Conservation (phyloP, 805 yeast genomes). For the Nakazawaea pomicola region DNA sequence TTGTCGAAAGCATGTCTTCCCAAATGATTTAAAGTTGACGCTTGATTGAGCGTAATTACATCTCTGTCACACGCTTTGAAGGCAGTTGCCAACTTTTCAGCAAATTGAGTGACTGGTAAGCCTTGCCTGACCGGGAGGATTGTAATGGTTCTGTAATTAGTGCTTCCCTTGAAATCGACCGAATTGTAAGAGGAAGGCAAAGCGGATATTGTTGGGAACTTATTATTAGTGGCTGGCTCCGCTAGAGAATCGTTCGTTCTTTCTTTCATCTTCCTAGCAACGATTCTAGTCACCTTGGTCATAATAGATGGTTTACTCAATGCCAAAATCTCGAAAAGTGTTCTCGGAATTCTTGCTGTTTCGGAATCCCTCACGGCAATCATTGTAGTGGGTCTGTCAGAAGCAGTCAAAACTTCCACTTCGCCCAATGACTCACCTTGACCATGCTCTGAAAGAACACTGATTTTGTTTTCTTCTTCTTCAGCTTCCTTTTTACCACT, state of each 20-base stretch:
- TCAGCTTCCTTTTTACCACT: background rate
- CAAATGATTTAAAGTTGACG: slow-evolving; percentile 69
- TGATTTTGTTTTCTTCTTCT: slow-evolving; percentile 22
- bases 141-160: slow-evolving; percentile 76
- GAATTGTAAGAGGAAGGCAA: slow-evolving; percentile 17
- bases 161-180: slow-evolving; percentile 24
- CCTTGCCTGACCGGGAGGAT: slow-evolving; percentile 76
- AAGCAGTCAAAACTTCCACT: slow-evolving; percentile 85
- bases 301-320: slow-evolving; percentile 83
- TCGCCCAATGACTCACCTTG: slow-evolving; percentile 96
- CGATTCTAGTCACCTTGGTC: slow-evolving; percentile 83
- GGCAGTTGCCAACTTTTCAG: slow-evolving; percentile 64
- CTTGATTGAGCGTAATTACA: slow-evolving; percentile 78
- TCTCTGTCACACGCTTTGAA: slow-evolving; percentile 66
- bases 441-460: slow-evolving; percentile 66
- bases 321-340: slow-evolving; percentile 80
- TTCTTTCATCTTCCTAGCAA: slow-evolving; percentile 53
- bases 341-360: slow-evolving; percentile 86
- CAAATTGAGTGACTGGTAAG: slow-evolving; percentile 85
- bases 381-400: slow-evolving; percentile 60
- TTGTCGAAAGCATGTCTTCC: slow-evolving; percentile 94
- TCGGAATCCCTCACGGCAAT: slow-evolving; percentile 93
- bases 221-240: slow-evolving; percentile 5
- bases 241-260: slow-evolving; percentile 13
- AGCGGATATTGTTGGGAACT: slow-evolving; percentile 23